phyloP scores from a whole-genome alignment of 1,284 basidiomycete genomes.

The Microbotryomycetes sp. region DNA sequence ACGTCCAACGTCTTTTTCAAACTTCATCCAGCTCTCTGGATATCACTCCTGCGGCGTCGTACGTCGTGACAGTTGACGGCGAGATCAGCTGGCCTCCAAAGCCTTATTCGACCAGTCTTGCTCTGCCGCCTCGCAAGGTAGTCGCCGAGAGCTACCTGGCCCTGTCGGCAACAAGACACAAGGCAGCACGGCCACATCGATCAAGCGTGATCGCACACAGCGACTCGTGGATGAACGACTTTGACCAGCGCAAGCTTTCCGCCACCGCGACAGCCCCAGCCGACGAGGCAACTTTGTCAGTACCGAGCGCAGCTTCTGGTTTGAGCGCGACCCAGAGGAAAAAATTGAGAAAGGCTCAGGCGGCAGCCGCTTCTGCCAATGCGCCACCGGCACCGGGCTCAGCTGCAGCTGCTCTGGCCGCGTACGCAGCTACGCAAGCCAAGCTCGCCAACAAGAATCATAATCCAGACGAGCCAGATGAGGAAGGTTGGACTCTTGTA shows the following conservation, averaged over 20 bases:
- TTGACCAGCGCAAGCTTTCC: conserved; percentile 14
- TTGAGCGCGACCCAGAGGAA: neutral
- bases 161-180: conserved; percentile 5
- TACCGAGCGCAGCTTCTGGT: neutral
- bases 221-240: conserved; percentile 27
- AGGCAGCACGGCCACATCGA: conserved; percentile 14
- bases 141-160: conserved; percentile 7
- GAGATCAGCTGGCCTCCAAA: conserved; percentile 7
- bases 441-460: neutral
- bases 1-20: neutral
- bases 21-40: no score
- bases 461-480: conserved; percentile 26
- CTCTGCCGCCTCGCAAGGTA: neutral
- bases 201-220: conserved; percentile 17
- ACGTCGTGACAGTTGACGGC: conserved; percentile 12
- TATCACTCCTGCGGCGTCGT: neutral
- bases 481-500: conserved; percentile 30
- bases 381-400: conserved; percentile 15
- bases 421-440: conserved; percentile 9
- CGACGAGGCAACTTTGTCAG: neutral
- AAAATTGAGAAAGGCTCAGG: neutral
- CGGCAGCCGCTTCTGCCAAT: neutral
- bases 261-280: neutral
- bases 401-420: conserved; percentile 22
- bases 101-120: neutral